Evolutionary conservation across 1,139 yeast species (phyloP), one percentile per base, ranked within the genome.

Genomic region (Geotrichum citri-aurantii): DNA sequence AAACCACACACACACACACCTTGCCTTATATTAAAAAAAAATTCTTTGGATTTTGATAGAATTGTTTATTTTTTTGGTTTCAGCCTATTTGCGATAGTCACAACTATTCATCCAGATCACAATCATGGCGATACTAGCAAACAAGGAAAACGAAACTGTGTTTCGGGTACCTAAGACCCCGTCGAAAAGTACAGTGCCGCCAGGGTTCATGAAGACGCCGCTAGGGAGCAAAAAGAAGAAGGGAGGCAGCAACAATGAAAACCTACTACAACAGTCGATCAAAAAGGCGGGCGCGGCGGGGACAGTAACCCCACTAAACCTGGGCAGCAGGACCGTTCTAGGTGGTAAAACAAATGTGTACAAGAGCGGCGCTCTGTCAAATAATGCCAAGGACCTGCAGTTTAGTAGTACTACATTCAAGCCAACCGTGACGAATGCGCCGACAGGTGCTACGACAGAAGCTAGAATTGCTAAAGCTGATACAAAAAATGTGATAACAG

Each of bases 261-360:
- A 42, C 40, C 26, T 27, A 17, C n/a, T 48, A 42, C 54, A 51
- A n/a, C 44, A 48, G 27, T 52, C 56, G 23, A 27, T 54, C 17
- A 37, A 37, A 37, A 37, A 37, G 42, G 42, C 19, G 17, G 42
- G 42, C 42, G 5, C 6, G 37, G 37, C 3, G 2, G 42, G 42
- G 14, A 37, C 42, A 7, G 29, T 26, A 50, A 52, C 56, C 5
- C 59, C 59, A n/a, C 48, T 57, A 7, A 48, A 47, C 5, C 44
- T 56, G 2, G 55, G 52, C 6, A 33, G 48, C 49, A 37, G 54
- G 55, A 57, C 48, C 50, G 40, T 57, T 42, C 48, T 57, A 14
- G 59, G 59, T 8, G 59, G 60, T 12, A 37, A 54, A 27, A 57
- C 62, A 10, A 59, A 57, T 19, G 55, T 56, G 7, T 53, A 57